Evolutionary conservation across 2,329 filamentous ascomycete species (phyloP).

Genomic region (Penicillium oxalicum): DNA sequence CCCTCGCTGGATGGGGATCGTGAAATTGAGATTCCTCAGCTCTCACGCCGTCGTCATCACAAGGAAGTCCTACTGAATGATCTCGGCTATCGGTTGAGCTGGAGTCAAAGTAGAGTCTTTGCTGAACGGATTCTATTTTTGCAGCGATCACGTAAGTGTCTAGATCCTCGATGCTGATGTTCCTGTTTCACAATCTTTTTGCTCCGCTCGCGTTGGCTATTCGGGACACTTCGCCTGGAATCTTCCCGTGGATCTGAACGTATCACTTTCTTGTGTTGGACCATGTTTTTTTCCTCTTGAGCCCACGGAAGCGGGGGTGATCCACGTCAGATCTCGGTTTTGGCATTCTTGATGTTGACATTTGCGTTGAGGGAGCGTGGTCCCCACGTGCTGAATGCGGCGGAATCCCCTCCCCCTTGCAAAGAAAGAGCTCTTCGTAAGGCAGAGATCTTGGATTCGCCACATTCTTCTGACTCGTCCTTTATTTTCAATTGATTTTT

Average conservation of each 20-base stretch:
- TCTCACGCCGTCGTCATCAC: conserved; percentile 61
- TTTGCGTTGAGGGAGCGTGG: not conserved
- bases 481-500: not conserved
- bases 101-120: conserved; percentile 91
- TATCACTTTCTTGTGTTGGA: not conserved
- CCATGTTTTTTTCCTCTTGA: not conserved
- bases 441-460: not conserved
- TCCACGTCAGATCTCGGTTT: not conserved
- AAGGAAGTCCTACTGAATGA: conserved; percentile 92
- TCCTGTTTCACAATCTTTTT: no score
- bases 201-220: no score
- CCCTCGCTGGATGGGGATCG: conserved; percentile 63
- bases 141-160: conserved; percentile 76
- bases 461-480: not conserved
- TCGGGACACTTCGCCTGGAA: no score
- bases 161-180: no score
- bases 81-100: conserved; percentile 89
- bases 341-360: not conserved
- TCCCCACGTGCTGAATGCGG: conserved; percentile 2
- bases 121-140: conserved; percentile 79
- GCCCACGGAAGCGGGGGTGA: no score
- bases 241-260: no score
- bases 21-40: conserved; percentile 68
- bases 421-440: not conserved
- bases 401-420: not conserved